phyloP scores from a whole-genome alignment of 2,329 filamentous ascomycete genomes.

The Paraconiothyrium brasiliense region DNA sequence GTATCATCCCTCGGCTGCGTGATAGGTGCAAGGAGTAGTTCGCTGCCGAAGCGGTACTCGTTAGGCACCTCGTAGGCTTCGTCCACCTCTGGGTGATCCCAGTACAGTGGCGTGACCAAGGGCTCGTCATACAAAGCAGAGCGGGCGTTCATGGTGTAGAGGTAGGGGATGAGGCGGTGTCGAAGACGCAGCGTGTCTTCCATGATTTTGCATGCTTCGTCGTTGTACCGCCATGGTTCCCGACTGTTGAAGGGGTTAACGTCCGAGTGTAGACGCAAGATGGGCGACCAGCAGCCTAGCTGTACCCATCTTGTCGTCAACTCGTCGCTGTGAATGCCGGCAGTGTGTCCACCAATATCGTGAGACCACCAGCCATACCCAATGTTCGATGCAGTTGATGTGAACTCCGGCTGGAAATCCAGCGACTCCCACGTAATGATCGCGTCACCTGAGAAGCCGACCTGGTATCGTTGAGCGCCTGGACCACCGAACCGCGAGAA shows the following conservation, averaged over 20 bases:
- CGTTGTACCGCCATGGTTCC: conserved; percentile 68
- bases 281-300: conserved; percentile 68
- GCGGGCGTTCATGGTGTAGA: conserved; percentile 66
- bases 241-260: conserved; percentile 67
- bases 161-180: conserved; percentile 68
- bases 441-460: conserved; percentile 72
- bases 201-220: conserved; percentile 59
- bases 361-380: conserved; percentile 76
- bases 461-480: conserved; percentile 70
- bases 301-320: conserved; percentile 69
- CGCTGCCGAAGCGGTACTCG: conserved; percentile 67
- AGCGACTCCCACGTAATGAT: conserved; percentile 69
- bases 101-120: conserved; percentile 70
- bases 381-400: conserved; percentile 71
- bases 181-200: conserved; percentile 62
- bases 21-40: conserved; percentile 66
- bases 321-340: conserved; percentile 66
- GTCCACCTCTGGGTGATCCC: conserved; percentile 62
- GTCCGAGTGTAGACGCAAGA: conserved; percentile 68
- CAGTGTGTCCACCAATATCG: conserved; percentile 72
- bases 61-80: conserved; percentile 67
- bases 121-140: conserved; percentile 59
- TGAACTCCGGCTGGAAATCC: conserved; percentile 73
- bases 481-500: conserved; percentile 71
- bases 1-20: conserved; percentile 59